Conservation (phyloP, 495 filamentous ascomycete genomes). For the Cercophora sp. region DNA sequence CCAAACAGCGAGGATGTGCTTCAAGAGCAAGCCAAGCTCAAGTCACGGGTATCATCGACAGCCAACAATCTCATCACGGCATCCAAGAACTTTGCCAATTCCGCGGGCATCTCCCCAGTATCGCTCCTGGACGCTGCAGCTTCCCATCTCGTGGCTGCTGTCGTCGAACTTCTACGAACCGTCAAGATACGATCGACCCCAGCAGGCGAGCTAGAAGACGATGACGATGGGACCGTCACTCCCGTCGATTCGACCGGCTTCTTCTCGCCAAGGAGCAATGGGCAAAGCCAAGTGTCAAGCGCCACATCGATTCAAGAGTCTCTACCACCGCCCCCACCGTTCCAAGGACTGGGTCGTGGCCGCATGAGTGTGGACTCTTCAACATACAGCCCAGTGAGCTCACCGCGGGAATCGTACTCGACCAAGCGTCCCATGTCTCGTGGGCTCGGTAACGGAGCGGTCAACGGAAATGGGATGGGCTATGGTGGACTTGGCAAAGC, state of each 20-base stretch:
- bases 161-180: constrained; percentile 76
- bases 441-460: constrained; percentile 21
- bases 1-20: constrained; percentile 42
- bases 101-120: constrained; percentile 86
- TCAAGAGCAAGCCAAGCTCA: constrained; percentile 63
- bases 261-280: constrained; percentile 46
- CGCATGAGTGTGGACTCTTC: constrained; percentile 49
- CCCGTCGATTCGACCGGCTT: constrained; percentile 51
- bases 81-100: constrained; percentile 79
- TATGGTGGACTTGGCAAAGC: constrained; percentile 7
- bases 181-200: constrained; percentile 81
- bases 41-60: constrained; percentile 75
- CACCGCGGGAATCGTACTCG: constrained; percentile 47
- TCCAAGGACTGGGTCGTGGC: constrained; percentile 42
- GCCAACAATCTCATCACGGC: constrained; percentile 95
- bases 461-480: constrained; percentile 13
- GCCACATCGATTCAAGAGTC: constrained; percentile 33
- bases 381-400: constrained; percentile 52
- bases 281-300: constrained; percentile 28
- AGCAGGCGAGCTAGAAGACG: constrained; percentile 68
- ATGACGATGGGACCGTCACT: constrained; percentile 58
- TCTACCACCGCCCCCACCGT: constrained; percentile 42
- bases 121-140: constrained; percentile 91
- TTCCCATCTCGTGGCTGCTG: constrained; percentile 79
- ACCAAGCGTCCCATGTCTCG: constrained; percentile 32